These are phyloP conservation scores for Pseudonitzschia pungens DNA, from an alignment of 108 stramenopile species.

Conservation along the genomic window DNA sequence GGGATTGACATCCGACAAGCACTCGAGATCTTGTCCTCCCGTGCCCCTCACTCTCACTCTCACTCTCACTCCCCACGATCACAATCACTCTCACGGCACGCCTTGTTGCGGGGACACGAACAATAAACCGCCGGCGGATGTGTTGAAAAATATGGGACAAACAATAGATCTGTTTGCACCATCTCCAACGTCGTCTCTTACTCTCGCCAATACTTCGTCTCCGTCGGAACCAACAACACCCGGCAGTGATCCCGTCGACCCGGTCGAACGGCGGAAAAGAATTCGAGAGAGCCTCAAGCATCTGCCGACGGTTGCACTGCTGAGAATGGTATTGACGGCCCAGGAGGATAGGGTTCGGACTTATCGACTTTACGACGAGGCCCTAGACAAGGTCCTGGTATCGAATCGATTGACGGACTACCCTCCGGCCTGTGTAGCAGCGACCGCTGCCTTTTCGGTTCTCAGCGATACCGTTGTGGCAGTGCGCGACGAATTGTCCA, in stretches of 20 bases:
- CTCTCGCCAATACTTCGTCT: neutral
- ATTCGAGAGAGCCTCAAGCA: constrained; percentile 36
- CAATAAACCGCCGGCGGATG: constrained; percentile 30
- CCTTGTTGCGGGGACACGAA: constrained; percentile 16
- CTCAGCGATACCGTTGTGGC: constrained; percentile 71
- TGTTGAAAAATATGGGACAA: constrained; percentile 70
- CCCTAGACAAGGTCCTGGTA: constrained; percentile 52
- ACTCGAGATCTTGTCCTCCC: constrained; percentile 64
- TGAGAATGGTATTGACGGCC: constrained; percentile 52
- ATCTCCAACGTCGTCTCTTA: constrained; percentile 6
- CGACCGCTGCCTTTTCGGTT: constrained; percentile 78
- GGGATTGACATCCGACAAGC: constrained; percentile 78
- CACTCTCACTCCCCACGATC: neutral
- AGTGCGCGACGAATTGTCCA: constrained; percentile 27
- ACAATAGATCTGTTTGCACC: constrained; percentile 53
- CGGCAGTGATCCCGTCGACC: constrained; percentile 3
- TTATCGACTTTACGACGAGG: constrained; percentile 56
- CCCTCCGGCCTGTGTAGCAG: constrained; percentile 59
- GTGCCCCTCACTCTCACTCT: constrained; percentile 26
- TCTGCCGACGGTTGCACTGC: constrained; percentile 43
- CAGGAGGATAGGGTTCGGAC: constrained; percentile 73
- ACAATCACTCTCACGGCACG: neutral
- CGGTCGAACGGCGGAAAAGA: constrained; percentile 39
- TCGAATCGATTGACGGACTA: constrained; percentile 68
- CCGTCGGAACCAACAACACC: constrained; percentile 8